Percentiles rank a stretch among this genome's conserved stretches.
These are phyloP conservation scores for Desmodesmus armatus DNA, from an alignment of 139 green algal species.

Conservation along the genomic window DNA sequence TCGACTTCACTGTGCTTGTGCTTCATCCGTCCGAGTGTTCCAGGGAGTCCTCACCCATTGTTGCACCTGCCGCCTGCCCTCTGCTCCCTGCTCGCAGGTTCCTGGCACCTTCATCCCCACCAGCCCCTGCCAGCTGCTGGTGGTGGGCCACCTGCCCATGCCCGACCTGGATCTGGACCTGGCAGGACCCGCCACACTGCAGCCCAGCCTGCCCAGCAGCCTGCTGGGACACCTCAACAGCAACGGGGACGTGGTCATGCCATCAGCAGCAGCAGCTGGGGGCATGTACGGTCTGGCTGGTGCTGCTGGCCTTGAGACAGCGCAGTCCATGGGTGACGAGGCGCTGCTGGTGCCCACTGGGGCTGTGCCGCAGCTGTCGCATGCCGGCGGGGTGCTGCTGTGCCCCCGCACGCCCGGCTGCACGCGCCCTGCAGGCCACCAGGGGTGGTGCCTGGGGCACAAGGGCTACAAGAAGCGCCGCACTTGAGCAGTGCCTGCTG, in stretches of 20 bases:
- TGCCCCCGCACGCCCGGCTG: slow-evolving; percentile 67
- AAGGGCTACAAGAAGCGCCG: slow-evolving; percentile 48
- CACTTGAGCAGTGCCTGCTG: too few species aligned
- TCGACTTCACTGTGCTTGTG: not conserved
- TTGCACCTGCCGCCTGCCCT: not conserved
- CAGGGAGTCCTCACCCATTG: too few species aligned
- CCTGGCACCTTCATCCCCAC: slow-evolving; percentile 32
- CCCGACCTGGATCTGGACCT: not conserved
- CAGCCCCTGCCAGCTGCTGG: slow-evolving; percentile 42
- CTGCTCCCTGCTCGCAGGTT: too few species aligned
- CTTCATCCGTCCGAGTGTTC: too few species aligned
- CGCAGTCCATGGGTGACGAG: too few species aligned
- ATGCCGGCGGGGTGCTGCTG: slow-evolving; percentile 34
- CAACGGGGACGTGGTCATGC: too few species aligned
- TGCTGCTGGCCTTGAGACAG: too few species aligned
- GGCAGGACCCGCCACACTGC: not conserved
- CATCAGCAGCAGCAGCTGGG: not conserved
- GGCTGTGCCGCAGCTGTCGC: too few species aligned
- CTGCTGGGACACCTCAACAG: not conserved
- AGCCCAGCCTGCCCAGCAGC: not conserved
- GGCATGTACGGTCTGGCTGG: too few species aligned
- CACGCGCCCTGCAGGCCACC: slow-evolving; percentile 64
- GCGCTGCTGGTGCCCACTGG: not conserved
- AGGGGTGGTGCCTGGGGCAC: slow-evolving; percentile 65
- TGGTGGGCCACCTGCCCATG: not conserved